These are phyloP conservation scores for Fonsecaea nubica DNA, from an alignment of 2,329 filamentous ascomycete species.

Conservation along the genomic window DNA sequence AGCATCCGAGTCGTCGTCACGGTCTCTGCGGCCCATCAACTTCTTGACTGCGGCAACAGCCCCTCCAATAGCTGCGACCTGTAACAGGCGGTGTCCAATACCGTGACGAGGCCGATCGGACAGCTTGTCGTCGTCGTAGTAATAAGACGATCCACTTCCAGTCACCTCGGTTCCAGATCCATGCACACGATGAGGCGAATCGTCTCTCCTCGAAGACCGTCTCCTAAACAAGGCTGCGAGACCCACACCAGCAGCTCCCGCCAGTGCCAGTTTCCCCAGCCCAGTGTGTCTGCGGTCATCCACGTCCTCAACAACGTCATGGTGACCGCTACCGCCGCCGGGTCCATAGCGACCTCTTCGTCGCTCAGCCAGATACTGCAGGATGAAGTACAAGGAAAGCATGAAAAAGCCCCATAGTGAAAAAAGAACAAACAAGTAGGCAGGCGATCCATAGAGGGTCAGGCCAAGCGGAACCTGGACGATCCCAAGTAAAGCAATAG, in stretches of 20 bases:
- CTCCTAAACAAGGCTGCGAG: conserved; percentile 58
- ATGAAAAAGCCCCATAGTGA: conserved; percentile 77
- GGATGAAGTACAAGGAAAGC: conserved; percentile 76
- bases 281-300: conserved; percentile 48
- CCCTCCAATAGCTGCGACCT: conserved; percentile 67
- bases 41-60: conserved; percentile 67
- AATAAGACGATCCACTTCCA: conserved; percentile 60
- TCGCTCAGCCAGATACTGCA: conserved; percentile 72
- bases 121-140: conserved; percentile 71
- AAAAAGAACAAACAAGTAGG: conserved; percentile 83
- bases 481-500: conserved; percentile 79
- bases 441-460: conserved; percentile 89
- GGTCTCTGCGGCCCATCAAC: conserved; percentile 63
- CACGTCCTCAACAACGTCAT: conserved; percentile 57
- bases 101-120: conserved; percentile 63
- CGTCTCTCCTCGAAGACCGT: conserved; percentile 40
- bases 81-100: conserved; percentile 66
- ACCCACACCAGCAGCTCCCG: conserved; percentile 64
- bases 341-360: conserved; percentile 62
- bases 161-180: conserved; percentile 45
- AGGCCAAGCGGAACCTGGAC: conserved; percentile 87
- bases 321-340: conserved; percentile 64
- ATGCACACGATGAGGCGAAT: conserved; percentile 48
- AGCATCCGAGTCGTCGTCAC: conserved; percentile 58
- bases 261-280: conserved; percentile 59